These are phyloP conservation scores for Penicillium bovifimosum DNA, from an alignment of 495 filamentous ascomycete species.

Conservation along the genomic window DNA sequence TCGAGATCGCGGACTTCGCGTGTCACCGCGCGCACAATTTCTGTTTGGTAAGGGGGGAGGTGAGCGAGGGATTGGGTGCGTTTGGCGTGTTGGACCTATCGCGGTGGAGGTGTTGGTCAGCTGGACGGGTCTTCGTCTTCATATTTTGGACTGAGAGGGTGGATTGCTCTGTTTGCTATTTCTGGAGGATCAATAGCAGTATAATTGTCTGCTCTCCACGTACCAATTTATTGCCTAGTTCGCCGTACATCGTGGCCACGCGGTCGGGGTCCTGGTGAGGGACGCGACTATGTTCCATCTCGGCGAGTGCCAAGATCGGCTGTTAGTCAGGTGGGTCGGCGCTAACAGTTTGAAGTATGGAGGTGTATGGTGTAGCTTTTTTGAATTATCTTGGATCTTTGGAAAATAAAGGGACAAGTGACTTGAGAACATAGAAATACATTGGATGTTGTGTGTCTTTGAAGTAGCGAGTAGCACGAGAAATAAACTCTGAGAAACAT, in stretches of 20 bases:
- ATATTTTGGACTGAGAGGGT: not conserved
- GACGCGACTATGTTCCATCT: slow-evolving; percentile 23
- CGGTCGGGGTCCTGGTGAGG: slow-evolving; percentile 17
- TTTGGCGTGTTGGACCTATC: slow-evolving; percentile 93
- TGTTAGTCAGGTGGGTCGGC: slow-evolving; percentile 23
- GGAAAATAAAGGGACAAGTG: not conserved
- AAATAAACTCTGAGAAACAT: not conserved
- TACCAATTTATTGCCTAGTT: slow-evolving; percentile 81
- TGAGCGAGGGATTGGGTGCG: slow-evolving; percentile 82
- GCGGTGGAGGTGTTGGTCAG: slow-evolving; percentile 2
- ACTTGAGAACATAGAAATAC: not conserved
- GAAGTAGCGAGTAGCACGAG: not conserved
- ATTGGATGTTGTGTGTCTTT: not conserved
- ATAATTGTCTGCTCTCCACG: slow-evolving; percentile 8
- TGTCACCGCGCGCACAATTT: slow-evolving; percentile 79
- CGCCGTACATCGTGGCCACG: slow-evolving; percentile 72
- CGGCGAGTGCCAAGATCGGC: slow-evolving; percentile 20
- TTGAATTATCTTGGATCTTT: not conserved
- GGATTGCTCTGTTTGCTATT: not conserved
- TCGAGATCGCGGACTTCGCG: slow-evolving; percentile 93
- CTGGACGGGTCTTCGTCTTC: not conserved
- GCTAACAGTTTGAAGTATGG: slow-evolving; percentile 5
- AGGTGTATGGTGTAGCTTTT: no score
- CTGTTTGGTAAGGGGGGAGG: slow-evolving; percentile 89
- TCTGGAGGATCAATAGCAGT: not conserved